phyloP scores from a whole-genome alignment of 2,329 filamentous ascomycete species.

The Fusarium metavorans region DNA sequence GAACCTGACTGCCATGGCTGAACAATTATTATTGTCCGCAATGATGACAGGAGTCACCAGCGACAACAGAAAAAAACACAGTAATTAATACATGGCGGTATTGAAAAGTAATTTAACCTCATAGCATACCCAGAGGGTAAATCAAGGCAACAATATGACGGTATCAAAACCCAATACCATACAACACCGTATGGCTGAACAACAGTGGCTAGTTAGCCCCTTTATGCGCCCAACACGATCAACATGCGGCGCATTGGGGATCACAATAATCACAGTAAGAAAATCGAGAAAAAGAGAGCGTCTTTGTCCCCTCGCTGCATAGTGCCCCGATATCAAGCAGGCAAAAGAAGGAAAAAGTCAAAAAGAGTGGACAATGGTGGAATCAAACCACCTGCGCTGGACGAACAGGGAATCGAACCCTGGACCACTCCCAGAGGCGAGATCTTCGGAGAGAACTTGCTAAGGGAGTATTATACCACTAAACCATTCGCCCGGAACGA shows the following conservation, averaged over 20 bases:
- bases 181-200: background rate
- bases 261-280: background rate
- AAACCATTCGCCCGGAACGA: constrained; percentile 14
- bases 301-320: background rate
- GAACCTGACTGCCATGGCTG: background rate
- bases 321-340: background rate
- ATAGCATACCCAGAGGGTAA: too few species aligned
- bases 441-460: background rate
- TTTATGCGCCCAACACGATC: background rate
- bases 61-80: too few species aligned
- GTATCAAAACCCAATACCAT: too few species aligned
- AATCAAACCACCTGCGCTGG: constrained; percentile 16
- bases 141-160: too few species aligned
- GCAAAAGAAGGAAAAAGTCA: background rate
- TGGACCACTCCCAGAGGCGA: constrained; percentile 27
- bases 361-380: constrained; percentile 18
- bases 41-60: too few species aligned
- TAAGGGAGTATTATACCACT: constrained; percentile 36
- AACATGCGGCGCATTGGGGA: background rate
- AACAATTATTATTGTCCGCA: background rate
- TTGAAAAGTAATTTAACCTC: too few species aligned
- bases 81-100: too few species aligned
- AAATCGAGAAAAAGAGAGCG: background rate
- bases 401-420: constrained; percentile 39
- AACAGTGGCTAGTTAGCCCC: background rate